Evolutionary conservation across 768 basidiomycete species (phyloP).

Genomic region (Lactifluus piperatus): DNA sequence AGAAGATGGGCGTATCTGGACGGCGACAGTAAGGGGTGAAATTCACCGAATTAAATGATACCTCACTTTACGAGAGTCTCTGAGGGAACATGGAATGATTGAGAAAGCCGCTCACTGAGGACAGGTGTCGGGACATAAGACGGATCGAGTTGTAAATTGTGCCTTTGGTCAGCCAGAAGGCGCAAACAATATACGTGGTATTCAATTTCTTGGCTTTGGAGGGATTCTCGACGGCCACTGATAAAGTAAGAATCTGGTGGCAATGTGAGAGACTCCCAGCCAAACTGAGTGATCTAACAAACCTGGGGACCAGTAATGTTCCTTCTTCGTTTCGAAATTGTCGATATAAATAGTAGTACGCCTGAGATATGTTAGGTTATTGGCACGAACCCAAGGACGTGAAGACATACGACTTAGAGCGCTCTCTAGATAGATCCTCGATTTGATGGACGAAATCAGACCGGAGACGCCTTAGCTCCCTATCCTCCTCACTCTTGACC

Average conservation of each 20-base stretch:
- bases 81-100: constrained; percentile 6
- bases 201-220: constrained; percentile 13
- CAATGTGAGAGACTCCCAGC: neutral
- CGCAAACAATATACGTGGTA: constrained; percentile 2
- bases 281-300: neutral
- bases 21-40: neutral
- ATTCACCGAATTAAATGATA: too few species aligned
- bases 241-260: constrained; percentile 5
- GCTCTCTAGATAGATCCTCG: constrained; percentile 3
- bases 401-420: constrained; percentile 1
- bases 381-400: neutral
- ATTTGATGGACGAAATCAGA: neutral
- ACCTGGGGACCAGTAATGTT: neutral
- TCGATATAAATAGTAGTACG: neutral
- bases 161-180: constrained; percentile 5
- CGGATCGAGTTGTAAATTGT: constrained; percentile 15
- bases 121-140: constrained; percentile 10
- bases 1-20: constrained; percentile 15
- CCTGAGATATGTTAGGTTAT: neutral
- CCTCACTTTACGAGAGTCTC: constrained; percentile 5
- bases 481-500: neutral
- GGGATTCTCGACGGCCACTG: neutral
- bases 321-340: constrained; percentile 2
- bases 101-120: constrained; percentile 1
- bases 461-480: neutral